Conservation (phyloP, 192 early-diverging fungal genomes). For the Umbelopsis ramanniana region DNA sequence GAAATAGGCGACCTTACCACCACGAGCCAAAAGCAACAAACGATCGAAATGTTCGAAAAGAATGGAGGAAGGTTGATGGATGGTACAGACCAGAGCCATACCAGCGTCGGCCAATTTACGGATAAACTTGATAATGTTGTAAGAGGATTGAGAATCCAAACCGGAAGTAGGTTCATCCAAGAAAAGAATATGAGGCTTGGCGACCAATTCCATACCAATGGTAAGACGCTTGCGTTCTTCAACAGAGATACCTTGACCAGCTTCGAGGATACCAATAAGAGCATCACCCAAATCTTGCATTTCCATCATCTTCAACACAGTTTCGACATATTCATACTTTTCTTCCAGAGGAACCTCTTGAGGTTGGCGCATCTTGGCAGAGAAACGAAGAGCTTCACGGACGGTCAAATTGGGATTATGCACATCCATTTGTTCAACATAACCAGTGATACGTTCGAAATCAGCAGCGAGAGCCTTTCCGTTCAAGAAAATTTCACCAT, state of each 20-base stretch:
- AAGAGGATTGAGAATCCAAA: conserved; percentile 79
- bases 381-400: conserved; percentile 85
- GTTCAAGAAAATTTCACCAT: conserved; percentile 65
- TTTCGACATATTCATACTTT: conserved; percentile 57
- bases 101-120: conserved; percentile 65
- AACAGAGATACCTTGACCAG: conserved; percentile 73
- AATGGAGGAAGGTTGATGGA: conserved; percentile 87
- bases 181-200: conserved; percentile 78
- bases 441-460: conserved; percentile 67
- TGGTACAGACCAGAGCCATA: conserved; percentile 78
- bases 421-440: conserved; percentile 93
- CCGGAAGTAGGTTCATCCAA: conserved; percentile 76
- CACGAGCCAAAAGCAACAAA: conserved; percentile 75
- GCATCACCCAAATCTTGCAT: conserved; percentile 65
- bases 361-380: conserved; percentile 75
- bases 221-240: conserved; percentile 84
- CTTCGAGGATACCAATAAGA: conserved; percentile 53
- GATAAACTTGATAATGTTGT: conserved; percentile 77
- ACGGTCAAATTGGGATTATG: conserved; percentile 88
- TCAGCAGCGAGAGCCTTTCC: conserved; percentile 52
- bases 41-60: conserved; percentile 89
- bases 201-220: conserved; percentile 85
- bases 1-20: conserved; percentile 81
- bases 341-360: conserved; percentile 50
- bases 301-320: conserved; percentile 56